Percentiles rank a stretch among this genome's conserved stretches.
Conservation (phyloP, 2,329 filamentous ascomycete genomes). For the Nemania abortiva region DNA sequence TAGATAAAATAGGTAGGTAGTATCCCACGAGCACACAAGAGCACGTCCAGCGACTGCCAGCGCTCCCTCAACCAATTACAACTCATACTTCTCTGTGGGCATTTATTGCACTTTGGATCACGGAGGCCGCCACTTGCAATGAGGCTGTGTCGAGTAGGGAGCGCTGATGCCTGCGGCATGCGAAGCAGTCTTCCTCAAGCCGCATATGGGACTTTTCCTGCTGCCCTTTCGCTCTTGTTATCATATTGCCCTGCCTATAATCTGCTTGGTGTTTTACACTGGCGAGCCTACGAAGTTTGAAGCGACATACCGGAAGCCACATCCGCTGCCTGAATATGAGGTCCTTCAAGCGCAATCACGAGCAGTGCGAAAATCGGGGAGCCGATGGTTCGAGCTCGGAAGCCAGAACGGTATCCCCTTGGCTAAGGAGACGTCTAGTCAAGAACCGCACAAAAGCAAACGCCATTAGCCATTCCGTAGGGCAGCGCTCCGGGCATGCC, state of each 20-base stretch:
- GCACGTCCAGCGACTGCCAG: no score
- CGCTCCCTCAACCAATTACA: no score
- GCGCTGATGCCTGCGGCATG: neutral
- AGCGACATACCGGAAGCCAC: neutral
- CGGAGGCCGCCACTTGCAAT: no score
- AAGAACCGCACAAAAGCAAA: neutral
- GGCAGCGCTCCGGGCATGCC: neutral
- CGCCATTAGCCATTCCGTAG: neutral
- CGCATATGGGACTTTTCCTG: no score
- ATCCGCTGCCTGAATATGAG: neutral
- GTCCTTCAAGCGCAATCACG: neutral
- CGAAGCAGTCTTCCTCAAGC: neutral
- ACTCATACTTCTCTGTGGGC: no score
- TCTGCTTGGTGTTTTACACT: no score
- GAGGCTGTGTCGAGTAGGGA: neutral
- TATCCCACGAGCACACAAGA: no score
- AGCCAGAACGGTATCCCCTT: neutral
- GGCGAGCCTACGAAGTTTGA: no score
- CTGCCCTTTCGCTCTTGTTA: no score
- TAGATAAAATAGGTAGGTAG: no score
- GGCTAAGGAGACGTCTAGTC: conserved; percentile 3
- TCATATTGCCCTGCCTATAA: no score
- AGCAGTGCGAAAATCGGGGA: neutral
- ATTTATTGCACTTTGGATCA: neutral
- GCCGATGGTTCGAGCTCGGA: neutral